Percentiles rank a stretch among this genome's conserved stretches.
phyloP scores from a whole-genome alignment of 75 land plant genomes.

The Pseudotsuga menziesii region DNA sequence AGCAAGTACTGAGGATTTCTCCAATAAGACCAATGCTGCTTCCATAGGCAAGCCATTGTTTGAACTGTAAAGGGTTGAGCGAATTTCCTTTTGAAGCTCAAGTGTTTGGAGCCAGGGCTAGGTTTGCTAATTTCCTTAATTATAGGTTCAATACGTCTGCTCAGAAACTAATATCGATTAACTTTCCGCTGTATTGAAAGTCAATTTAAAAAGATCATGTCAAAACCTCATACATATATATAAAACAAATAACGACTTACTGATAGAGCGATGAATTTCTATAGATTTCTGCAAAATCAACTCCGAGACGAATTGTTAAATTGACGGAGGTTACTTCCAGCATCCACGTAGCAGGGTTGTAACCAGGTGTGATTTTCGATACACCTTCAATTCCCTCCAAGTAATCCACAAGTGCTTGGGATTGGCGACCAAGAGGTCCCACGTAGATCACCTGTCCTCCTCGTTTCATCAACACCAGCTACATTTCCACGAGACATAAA shows the following conservation, averaged over 20 bases:
- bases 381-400: conserved; percentile 40
- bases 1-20: conserved; percentile 70
- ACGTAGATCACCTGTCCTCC: conserved; percentile 48
- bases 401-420: conserved; percentile 36
- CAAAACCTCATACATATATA: background rate
- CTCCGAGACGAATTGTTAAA: conserved; percentile 18
- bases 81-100: conserved; percentile 56
- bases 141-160: conserved; percentile 48
- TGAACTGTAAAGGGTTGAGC: conserved; percentile 42
- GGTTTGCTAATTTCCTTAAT: conserved; percentile 62
- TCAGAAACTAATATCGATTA: background rate
- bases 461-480: conserved; percentile 45
- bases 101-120: conserved; percentile 48
- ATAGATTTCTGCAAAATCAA: conserved; percentile 33
- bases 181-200: background rate
- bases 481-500: background rate
- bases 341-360: conserved; percentile 65
- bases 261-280: conserved; percentile 19
- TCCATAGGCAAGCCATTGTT: conserved; percentile 49
- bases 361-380: conserved; percentile 25
- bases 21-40: conserved; percentile 76
- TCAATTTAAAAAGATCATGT: background rate
- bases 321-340: conserved; percentile 26
- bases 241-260: conserved; percentile 14
- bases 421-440: conserved; percentile 40